Evolutionary conservation across 495 filamentous ascomycete species (phyloP), one percentile per base, ranked within the genome.

Genomic region (Neurospora sublineolata): DNA sequence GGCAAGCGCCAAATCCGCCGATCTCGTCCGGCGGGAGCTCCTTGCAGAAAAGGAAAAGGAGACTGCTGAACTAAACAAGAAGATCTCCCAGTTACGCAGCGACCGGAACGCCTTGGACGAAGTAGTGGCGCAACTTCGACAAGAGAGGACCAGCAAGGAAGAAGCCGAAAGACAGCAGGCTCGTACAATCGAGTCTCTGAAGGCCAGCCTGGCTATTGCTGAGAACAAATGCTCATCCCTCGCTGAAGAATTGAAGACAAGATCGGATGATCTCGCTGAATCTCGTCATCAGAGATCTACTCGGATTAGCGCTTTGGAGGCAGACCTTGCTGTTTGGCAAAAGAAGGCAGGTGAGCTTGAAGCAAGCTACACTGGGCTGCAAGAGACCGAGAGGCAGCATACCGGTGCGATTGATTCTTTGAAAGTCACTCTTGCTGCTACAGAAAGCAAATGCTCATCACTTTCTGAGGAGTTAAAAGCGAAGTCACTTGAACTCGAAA

Each of bases 21-120:
- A 73, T 0, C 37, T 67, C 4, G 73, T 70, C 36, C 72, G 75
- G 0, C 69, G 58, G 8, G 73, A 76, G 14, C 37, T 67, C 37
- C 27, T 42, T 6, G 33, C 69, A 14, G 68, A 75, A n/a, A 73
- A 74, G 69, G 75, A 76, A 42, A 71, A 39, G 16, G 69, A 38
- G 3, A 20, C 36, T 14, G 46, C 60, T 4, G 71, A 76, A 12
- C 27, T 72, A 3, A 68, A 70, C 27, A 69, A 58, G 14, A 12
- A 18, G 5, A 52, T 76, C 18, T 36, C 37, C 4, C 41, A 75
- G 18, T 69, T 44, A 12, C 41, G 72, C n/a, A 58, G 70, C 41
- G 44, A 75, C 8, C 40, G 67, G n/a, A 41, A 76, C 16, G 46
- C 33, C 0, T 16, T 75, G 20, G 16, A 20, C 4, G 44, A 41